These are phyloP conservation scores for Curvularia verruculosa DNA, from an alignment of 2,329 filamentous ascomycete species.

Conservation along the genomic window DNA sequence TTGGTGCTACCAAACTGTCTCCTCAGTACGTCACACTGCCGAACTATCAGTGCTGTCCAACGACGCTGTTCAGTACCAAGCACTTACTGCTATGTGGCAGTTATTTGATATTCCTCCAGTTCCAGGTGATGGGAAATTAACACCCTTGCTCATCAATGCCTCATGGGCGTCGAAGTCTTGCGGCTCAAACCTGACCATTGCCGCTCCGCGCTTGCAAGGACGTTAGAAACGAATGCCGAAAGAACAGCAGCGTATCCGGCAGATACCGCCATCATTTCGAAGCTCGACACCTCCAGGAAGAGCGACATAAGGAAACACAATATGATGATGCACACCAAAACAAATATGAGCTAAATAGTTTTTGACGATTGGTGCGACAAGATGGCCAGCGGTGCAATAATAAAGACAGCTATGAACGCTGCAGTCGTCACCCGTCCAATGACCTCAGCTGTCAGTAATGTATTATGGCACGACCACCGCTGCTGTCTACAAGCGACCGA, in stretches of 20 bases:
- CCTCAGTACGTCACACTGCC: slow-evolving; percentile 29
- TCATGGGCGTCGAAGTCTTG: slow-evolving; percentile 26
- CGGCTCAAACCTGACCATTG: slow-evolving; percentile 24
- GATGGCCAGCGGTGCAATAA: slow-evolving; percentile 27
- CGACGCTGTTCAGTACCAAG: background rate
- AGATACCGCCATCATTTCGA: slow-evolving; percentile 32
- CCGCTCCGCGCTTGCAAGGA: slow-evolving; percentile 8
- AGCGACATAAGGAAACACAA: slow-evolving; percentile 28
- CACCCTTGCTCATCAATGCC: slow-evolving; percentile 28
- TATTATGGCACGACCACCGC: slow-evolving; percentile 30
- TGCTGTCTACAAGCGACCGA: slow-evolving; percentile 8
- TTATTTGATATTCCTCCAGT: slow-evolving; percentile 7
- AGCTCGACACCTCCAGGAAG: slow-evolving; percentile 29
- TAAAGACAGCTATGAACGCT: slow-evolving; percentile 24
- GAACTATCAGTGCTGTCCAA: slow-evolving; percentile 1
- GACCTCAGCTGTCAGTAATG: slow-evolving; percentile 27
- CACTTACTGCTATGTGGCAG: slow-evolving; percentile 30
- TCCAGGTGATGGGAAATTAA: slow-evolving; percentile 13
- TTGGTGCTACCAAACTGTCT: slow-evolving; percentile 23
- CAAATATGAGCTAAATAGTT: slow-evolving; percentile 19
- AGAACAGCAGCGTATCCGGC: slow-evolving; percentile 31
- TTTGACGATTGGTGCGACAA: slow-evolving; percentile 23
- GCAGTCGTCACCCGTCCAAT: slow-evolving; percentile 26
- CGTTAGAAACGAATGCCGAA: slow-evolving; percentile 28
- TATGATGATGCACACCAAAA: slow-evolving; percentile 23